These are phyloP conservation scores for Hyphopichia homilentoma DNA, from an alignment of 805 yeast species.

Conservation along the genomic window DNA sequence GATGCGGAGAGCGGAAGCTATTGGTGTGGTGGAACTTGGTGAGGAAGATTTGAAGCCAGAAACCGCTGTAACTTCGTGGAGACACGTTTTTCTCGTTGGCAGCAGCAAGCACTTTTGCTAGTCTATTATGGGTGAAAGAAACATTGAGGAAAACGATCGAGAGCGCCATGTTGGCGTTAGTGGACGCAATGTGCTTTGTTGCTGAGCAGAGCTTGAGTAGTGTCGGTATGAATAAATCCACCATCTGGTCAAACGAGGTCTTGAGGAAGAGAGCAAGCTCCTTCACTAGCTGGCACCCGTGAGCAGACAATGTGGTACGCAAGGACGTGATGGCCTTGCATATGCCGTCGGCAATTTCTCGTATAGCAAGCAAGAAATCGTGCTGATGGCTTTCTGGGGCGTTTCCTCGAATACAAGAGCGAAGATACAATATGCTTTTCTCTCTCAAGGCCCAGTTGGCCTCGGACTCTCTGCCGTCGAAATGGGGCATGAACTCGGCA, in stretches of 20 bases:
- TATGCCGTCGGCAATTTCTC: slow-evolving; percentile 48
- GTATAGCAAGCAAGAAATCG: slow-evolving; percentile 28
- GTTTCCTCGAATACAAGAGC: slow-evolving; percentile 62
- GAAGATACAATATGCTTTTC: slow-evolving; percentile 48
- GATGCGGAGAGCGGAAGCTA: slow-evolving; percentile 24
- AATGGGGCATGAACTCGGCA: slow-evolving; percentile 26
- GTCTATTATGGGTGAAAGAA: slow-evolving; percentile 48
- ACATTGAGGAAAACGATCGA: slow-evolving; percentile 54
- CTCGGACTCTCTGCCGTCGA: slow-evolving; percentile 80
- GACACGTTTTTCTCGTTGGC: slow-evolving; percentile 66
- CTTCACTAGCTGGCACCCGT: slow-evolving; percentile 73
- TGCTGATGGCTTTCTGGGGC: slow-evolving; percentile 35
- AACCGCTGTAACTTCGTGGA: slow-evolving; percentile 66
- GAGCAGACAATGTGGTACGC: slow-evolving; percentile 75
- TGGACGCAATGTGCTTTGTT: slow-evolving; percentile 62
- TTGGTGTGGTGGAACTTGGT: slow-evolving; percentile 44
- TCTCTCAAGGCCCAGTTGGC: slow-evolving; percentile 81
- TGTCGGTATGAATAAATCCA: slow-evolving; percentile 47
- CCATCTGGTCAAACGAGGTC: slow-evolving; percentile 39
- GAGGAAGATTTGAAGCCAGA: slow-evolving; percentile 64
- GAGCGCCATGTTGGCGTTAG: slow-evolving; percentile 51
- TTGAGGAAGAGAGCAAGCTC: slow-evolving; percentile 52
- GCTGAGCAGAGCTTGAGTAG: slow-evolving; percentile 54
- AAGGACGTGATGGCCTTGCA: slow-evolving; percentile 66
- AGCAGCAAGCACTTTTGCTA: slow-evolving; percentile 48